These are phyloP conservation scores for bread wheat (Triticum aestivum) DNA, from an alignment of 176 grass and related monocot species.

Conservation along the genomic window IWGSC_CS_RefSeq_v2.1 NC_057801.1:54071600-54072099, in stretches of 20 bases:
- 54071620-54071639: neutral
- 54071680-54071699: neutral
- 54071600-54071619: neutral
- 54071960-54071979: neutral
- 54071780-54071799: too few relatives aligned
- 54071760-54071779: too few relatives aligned
- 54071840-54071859: neutral
- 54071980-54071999: neutral
- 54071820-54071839: neutral
- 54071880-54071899: neutral
- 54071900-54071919: neutral
- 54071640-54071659: neutral
- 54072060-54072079: neutral
- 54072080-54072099: neutral
- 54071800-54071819: neutral
- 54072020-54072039: neutral
- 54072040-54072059: neutral
- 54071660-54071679: neutral
- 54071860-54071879: neutral
- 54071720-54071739: too few relatives aligned
- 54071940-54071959: neutral
- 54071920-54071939: neutral
- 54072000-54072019: neutral
- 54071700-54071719: neutral
- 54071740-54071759: too few relatives aligned